phyloP scores from a whole-genome alignment of 129 eudicot genomes.

The Helichrysum umbraculigerum region DNA sequence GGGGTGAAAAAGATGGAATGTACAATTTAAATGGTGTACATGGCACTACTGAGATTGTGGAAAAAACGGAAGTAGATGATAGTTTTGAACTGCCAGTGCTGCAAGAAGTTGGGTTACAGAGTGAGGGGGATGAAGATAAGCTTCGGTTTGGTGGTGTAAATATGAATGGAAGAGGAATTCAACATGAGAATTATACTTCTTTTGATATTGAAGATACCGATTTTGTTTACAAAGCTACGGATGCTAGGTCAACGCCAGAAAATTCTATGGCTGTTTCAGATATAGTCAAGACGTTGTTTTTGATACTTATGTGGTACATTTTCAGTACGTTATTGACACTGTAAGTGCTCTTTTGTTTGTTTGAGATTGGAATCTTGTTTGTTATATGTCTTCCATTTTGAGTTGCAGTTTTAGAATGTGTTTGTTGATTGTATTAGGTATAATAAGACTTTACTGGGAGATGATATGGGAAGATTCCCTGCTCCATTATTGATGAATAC shows the following conservation, averaged over 20 bases:
- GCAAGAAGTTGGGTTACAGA: conserved; percentile 28
- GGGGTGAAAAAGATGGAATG: conserved; percentile 52
- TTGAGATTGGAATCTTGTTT: conserved; percentile 21
- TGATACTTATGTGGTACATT: conserved; percentile 81
- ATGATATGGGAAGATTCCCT: conserved; percentile 88
- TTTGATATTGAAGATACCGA: conserved; percentile 60
- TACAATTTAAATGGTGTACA: conserved; percentile 21
- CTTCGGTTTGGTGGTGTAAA: conserved; percentile 25
- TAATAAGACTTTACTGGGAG: conserved; percentile 84
- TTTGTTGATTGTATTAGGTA: conserved; percentile 48
- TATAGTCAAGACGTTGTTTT: conserved; percentile 75
- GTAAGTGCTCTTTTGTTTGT: conserved; percentile 55
- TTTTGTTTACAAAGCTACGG: conserved; percentile 20
- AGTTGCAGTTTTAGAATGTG: conserved; percentile 16
- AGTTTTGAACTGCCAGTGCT: conserved; percentile 55
- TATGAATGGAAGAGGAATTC: conserved; percentile 30
- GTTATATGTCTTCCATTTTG: conserved; percentile 2
- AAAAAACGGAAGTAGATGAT: conserved; percentile 30
- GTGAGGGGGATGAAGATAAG: conserved; percentile 30
- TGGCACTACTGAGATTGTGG: conserved; percentile 21
- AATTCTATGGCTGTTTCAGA: conserved; percentile 52
- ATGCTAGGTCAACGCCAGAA: conserved; percentile 21
- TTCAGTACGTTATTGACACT: conserved; percentile 82
- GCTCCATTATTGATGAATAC: conserved; percentile 98
- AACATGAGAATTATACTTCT: conserved; percentile 42